Evolutionary conservation across 2,329 filamentous ascomycete species (phyloP).

Genomic region (Arthrobotrys entomopaga): DNA sequence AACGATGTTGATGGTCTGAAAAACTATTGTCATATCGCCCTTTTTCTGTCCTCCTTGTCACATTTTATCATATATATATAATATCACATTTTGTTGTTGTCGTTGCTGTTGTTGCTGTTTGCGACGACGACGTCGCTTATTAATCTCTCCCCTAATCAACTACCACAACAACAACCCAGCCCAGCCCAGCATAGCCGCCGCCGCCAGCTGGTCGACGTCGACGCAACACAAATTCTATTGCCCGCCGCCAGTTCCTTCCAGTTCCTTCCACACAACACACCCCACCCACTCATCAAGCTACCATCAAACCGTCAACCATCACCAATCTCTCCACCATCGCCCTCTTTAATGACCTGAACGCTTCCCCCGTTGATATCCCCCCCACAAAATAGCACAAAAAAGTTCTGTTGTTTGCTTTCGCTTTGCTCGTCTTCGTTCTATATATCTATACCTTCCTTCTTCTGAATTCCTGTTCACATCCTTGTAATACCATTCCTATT

Average conservation of each 20-base stretch:
- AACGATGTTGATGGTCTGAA: slow-evolving; percentile 52
- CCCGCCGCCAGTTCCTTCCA: slow-evolving; percentile 15
- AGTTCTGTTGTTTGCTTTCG: slow-evolving; percentile 37
- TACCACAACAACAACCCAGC: no score
- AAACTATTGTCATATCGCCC: slow-evolving; percentile 15
- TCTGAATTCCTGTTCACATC: no score
- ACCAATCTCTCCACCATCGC: slow-evolving; percentile 15
- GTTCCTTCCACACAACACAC: slow-evolving; percentile 25
- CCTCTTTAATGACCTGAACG: slow-evolving; percentile 52
- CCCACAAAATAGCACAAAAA: slow-evolving; percentile 35
- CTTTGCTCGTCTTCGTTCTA: slow-evolving; percentile 8
- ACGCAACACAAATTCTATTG: slow-evolving; percentile 28
- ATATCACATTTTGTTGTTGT: slow-evolving; percentile 26
- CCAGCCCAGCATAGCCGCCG: slow-evolving; percentile 41
- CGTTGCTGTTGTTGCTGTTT: slow-evolving; percentile 1
- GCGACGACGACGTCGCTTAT: slow-evolving; percentile 42
- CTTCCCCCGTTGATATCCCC: slow-evolving; percentile 28
- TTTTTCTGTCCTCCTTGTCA: neutral
- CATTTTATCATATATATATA: neutral
- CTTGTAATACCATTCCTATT: slow-evolving; percentile 24
- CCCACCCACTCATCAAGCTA: no score
- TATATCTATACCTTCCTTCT: slow-evolving; percentile 12
- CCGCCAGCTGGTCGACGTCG: slow-evolving; percentile 44
- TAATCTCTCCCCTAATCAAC: slow-evolving; percentile 38
- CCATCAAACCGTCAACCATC: neutral